Evolutionary conservation across 2,329 filamentous ascomycete species (phyloP), one percentile per base, ranked within the genome.

Genomic region (Botrytis tulipae): DNA sequence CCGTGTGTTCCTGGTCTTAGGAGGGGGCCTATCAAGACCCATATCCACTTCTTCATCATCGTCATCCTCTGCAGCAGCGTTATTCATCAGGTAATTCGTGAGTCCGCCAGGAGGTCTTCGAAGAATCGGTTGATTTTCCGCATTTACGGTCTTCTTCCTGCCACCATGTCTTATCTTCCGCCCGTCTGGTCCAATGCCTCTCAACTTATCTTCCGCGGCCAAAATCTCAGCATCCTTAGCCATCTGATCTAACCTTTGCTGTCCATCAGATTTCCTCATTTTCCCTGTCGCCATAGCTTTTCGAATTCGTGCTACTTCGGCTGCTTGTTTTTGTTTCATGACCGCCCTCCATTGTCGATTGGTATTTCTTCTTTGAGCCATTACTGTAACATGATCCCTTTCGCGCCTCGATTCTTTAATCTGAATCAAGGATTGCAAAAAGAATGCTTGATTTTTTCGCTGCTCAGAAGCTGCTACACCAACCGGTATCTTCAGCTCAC

Each of bases 361-460:
- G 9, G 74, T 76, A 61, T 76, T 63, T 22, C 83, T 79, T 57
- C 78, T 81, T 32, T 79, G 76, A 18, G 87, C 86, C 79, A 88
- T 86, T 7, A 91, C 85, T 0, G 90, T 92, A 40, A 93, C 90
- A 25, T 87, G 83, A 79, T 93, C 92, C 29, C 81, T 84, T 80
- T 93, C 90, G 12, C 90, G 90, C 77, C 86, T 89, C 42, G 85
- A 85, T 67, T 85, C 86, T 81, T 94, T 94, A 70, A 91, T 82
- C 20, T 86, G 85, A 76, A 91, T 91, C 37, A 94, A 79, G 42
- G 88, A 88, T 77, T 92, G 88, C 1, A 94, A 82, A 79, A 94
- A 94, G 25, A 79, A 80, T 1, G 83, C 83, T 78, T 87, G 86
- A 60, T 84, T 82, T 59, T 83, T 83, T 32, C 81, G 79, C 22